Conservation (phyloP, 1,284 basidiomycete genomes). For the Erythrobasidium hasegawianum region DNA sequence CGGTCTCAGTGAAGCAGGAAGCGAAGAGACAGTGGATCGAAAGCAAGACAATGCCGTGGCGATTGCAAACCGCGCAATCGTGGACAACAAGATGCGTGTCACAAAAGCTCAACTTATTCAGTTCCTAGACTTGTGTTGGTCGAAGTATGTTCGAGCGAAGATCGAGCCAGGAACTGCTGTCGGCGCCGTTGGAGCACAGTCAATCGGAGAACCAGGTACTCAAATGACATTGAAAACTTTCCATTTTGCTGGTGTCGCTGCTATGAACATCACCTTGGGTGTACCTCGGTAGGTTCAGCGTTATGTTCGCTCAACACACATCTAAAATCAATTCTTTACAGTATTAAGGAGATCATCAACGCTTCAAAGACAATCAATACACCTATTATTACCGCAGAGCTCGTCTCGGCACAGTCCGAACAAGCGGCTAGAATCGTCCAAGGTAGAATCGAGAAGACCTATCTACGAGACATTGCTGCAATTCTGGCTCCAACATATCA, state of each 20-base stretch:
- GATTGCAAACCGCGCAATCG: slow-evolving; percentile 50
- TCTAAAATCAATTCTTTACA: too few species aligned
- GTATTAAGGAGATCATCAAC: slow-evolving; percentile 99
- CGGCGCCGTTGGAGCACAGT: slow-evolving; percentile 97
- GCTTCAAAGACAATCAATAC: slow-evolving; percentile 95
- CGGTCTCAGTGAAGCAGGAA: slow-evolving; percentile 79
- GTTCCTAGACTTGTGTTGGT: slow-evolving; percentile 85
- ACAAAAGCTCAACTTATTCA: slow-evolving; percentile 71
- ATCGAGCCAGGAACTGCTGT: slow-evolving; percentile 98
- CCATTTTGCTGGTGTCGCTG: slow-evolving; percentile 99
- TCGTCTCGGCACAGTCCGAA: slow-evolving; percentile 79
- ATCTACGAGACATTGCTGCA: slow-evolving; percentile 86
- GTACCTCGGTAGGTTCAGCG: slow-evolving; percentile 66
- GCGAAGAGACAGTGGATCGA: background rate
- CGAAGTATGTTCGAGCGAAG: slow-evolving; percentile 85
- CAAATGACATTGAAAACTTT: slow-evolving; percentile 99
- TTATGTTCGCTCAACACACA: too few species aligned
- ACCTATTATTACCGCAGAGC: slow-evolving; percentile 94
- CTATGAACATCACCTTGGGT: slow-evolving; percentile 99
- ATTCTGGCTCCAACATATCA: slow-evolving; percentile 96
- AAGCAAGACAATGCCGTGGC: background rate
- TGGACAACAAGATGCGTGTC: slow-evolving; percentile 87
- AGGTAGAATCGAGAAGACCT: slow-evolving; percentile 90
- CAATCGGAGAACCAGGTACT: slow-evolving; percentile 98
- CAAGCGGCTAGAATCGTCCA: slow-evolving; percentile 95